phyloP scores from a whole-genome alignment of 768 basidiomycete species.

The Russula brevipes region DNA sequence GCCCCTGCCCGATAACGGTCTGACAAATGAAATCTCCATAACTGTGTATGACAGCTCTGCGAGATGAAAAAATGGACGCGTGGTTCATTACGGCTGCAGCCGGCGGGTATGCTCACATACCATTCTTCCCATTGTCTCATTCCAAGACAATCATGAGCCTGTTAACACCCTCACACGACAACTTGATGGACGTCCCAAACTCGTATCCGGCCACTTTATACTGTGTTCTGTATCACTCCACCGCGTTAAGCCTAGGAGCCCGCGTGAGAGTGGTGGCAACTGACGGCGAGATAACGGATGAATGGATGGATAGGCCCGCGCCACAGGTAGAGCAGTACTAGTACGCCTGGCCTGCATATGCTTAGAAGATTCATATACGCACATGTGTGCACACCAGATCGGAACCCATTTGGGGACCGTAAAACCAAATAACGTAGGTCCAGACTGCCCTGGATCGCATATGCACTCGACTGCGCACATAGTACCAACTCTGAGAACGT shows the following conservation, averaged over 20 bases:
- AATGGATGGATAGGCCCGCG: not conserved
- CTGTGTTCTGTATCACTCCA: not conserved
- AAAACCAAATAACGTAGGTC: too few species aligned
- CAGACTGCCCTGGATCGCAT: too few species aligned
- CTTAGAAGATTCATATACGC: not conserved
- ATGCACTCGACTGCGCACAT: too few species aligned
- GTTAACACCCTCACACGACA: not conserved
- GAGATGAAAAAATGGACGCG: not conserved
- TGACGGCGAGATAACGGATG: not conserved
- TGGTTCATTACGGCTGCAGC: not conserved
- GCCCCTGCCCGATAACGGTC: not conserved
- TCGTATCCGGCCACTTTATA: too few species aligned
- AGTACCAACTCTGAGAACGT: too few species aligned
- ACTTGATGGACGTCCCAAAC: too few species aligned
- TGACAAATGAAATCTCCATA: not conserved
- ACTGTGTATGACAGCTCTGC: too few species aligned
- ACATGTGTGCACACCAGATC: not conserved
- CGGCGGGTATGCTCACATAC: not conserved
- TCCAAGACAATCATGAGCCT: not conserved
- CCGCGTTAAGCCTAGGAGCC: not conserved
- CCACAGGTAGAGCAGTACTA: not conserved
- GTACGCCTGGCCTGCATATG: not conserved
- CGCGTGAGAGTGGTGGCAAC: not conserved
- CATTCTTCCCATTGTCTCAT: not conserved
- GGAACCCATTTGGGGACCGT: not conserved